Base-by-base conservation (phyloP, 2,329 filamentous ascomycete genomes). In the Daldinia sp. region DNA sequence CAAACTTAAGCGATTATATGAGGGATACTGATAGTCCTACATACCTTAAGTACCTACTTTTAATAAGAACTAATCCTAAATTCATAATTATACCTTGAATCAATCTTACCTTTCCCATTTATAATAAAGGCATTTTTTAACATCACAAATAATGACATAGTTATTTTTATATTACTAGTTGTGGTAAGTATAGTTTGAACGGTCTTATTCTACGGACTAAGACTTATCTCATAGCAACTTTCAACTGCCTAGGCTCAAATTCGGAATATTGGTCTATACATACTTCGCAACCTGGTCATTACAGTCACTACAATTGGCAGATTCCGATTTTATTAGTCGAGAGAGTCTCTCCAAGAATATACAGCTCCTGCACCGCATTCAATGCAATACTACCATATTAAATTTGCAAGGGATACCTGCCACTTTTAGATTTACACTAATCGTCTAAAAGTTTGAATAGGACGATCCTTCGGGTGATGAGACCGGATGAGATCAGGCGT, bases 271-370 rank as follows among this genome's bases (percentile, higher is more conserved):
- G 60, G 53, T 41, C 41, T 42, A 54, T 53, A 61, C 57, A 55
- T 56, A 50, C 57, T 63, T 46, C 39, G 65, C 12, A 30, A 68
- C 65, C 61, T 68, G 61, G 41, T 33, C 35, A 28, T 3, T 46
- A 15, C 58, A 23, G 20, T 51, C 18, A n/a, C 39, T 30, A 55
- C 68, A 54, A 70, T 68, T 70, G 58, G 65, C 59, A 54, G 54
- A 61, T 59, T 64, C 0, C 18, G 33, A 30, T 64, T 44, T n/a
- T 28, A 28, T 28, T 28, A 28, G 20, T 4, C 46, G 23, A n/a
- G 5, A 59, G 55, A 55, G 39, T 33, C 44, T 62, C 58, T 61
- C 28, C 26, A 37, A 18, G 26, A 33, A 30, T 18, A 30, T 10
- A 26, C 20, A 39, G 15, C 20, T 65, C 51, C 41, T 41, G 30